Evolutionary conservation across 1,284 basidiomycete species (phyloP).

Genomic region (Ganoderma lucidum): DNA sequence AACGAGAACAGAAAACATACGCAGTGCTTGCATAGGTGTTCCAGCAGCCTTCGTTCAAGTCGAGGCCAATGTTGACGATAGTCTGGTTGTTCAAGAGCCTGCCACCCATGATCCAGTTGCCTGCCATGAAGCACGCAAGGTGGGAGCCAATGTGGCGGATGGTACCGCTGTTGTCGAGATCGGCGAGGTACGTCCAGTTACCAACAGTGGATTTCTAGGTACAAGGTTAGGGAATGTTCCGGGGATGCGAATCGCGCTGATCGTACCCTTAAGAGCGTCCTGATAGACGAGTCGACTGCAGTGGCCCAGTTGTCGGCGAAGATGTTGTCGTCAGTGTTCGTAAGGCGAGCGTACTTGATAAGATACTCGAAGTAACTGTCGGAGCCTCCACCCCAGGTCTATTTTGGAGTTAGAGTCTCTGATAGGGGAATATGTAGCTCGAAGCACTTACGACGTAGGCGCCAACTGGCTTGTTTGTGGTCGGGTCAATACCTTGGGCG

Average conservation of each 20-base stretch:
- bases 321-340: constrained; percentile 63
- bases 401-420: neutral
- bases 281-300: constrained; percentile 76
- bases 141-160: constrained; percentile 73
- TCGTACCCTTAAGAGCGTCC: constrained; percentile 58
- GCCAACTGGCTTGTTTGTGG: constrained; percentile 57
- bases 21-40: constrained; percentile 77
- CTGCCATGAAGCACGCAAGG: constrained; percentile 74
- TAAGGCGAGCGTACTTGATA: constrained; percentile 75
- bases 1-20: constrained; percentile 47
- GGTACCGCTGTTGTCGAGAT: constrained; percentile 48
- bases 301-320: constrained; percentile 72
- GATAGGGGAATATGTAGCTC: neutral
- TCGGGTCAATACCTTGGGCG: constrained; percentile 66
- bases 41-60: constrained; percentile 75
- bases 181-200: constrained; percentile 66
- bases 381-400: constrained; percentile 76
- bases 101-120: constrained; percentile 80
- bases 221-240: constrained; percentile 18
- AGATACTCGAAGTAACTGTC: constrained; percentile 82
- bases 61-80: constrained; percentile 66
- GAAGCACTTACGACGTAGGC: constrained; percentile 64
- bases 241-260: neutral
- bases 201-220: constrained; percentile 67
- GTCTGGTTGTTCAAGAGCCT: constrained; percentile 71